Conservation (phyloP, 2,329 filamentous ascomycete species). For the Penicillium sp. region DNA sequence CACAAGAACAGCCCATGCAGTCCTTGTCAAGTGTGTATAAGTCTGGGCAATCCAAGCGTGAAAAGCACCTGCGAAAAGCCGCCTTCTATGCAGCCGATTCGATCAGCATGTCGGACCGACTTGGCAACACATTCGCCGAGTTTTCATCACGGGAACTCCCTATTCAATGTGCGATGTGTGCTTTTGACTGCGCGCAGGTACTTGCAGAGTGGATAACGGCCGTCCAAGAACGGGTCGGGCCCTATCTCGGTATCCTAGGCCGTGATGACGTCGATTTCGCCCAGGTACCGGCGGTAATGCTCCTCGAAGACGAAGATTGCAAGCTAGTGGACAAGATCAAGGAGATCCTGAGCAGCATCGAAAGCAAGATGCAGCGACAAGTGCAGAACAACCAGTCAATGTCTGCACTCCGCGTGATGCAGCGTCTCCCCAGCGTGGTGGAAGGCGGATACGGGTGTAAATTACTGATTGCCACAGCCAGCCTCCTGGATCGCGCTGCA, state of each 20-base stretch:
- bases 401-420: conserved; percentile 48
- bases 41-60: conserved; percentile 58
- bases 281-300: conserved; percentile 79
- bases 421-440: conserved; percentile 54
- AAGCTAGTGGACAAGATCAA: conserved; percentile 78
- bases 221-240: conserved; percentile 88
- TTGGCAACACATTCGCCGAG: conserved; percentile 80
- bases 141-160: conserved; percentile 78
- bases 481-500: conserved; percentile 80
- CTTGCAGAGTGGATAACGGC: conserved; percentile 91
- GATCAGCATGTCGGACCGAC: conserved; percentile 77
- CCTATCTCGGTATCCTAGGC: conserved; percentile 79
- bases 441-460: conserved; percentile 76
- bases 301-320: conserved; percentile 85
- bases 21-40: conserved; percentile 31
- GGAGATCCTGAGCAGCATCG: conserved; percentile 69
- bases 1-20: conserved; percentile 32
- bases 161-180: conserved; percentile 83
- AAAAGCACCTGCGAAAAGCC: conserved; percentile 86
- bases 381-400: conserved; percentile 52
- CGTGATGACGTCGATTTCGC: conserved; percentile 72
- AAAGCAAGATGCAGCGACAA: conserved; percentile 68
- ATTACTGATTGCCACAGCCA: conserved; percentile 75
- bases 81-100: conserved; percentile 93
- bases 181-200: conserved; percentile 89